Evolutionary conservation across 1,284 basidiomycete species (phyloP), one percentile per base, ranked within the genome.

Genomic region (Tremellales sp.): DNA sequence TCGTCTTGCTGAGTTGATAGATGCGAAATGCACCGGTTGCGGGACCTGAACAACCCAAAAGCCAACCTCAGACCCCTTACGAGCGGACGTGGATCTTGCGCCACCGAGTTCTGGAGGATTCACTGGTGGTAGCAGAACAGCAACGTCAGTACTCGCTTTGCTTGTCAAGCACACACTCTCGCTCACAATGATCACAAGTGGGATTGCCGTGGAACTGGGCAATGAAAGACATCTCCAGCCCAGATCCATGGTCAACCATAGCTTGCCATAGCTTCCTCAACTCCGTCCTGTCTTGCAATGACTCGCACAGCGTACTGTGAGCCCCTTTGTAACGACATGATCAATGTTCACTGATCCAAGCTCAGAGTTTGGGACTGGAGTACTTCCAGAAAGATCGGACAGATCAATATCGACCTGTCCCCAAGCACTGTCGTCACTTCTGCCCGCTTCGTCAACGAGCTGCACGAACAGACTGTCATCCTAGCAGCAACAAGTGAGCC

Each of bases 121-220:
- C 63, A 13, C 36, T 65, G 14, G 57, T 63, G 5, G 43, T 66
- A 8, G 57, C 63, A 4, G 64, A 65, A 43, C 62, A 65, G 43
- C 64, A 66, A 43, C 51, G 63, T 62, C 39, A 48, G 62, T 49
- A 24, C 14, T 33, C 8, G 13, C 8, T 13, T 19, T 16, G 24
- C 10, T 22, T 40, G 14, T 12, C 18, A 25, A 25, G 25, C 5
- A 18, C 7, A 27, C 4, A 8, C 22, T n/a, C 34, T 8, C 39
- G 18, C 4, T 27, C n/a, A 21, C 24, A 36, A 35, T 47, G 40
- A 47, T 47, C 1, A 44, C 3, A 33, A 61, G 64, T 60, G 5
- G 64, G 63, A 4, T 40, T 66, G 26, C 64, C 64, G 2, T 66
- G 64, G 64, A 54, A 60, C 37, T 66, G 62, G 62, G 22, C 27